phyloP scores from a whole-genome alignment of 257 asterid species.

The Apocynum venetum region DNA sequence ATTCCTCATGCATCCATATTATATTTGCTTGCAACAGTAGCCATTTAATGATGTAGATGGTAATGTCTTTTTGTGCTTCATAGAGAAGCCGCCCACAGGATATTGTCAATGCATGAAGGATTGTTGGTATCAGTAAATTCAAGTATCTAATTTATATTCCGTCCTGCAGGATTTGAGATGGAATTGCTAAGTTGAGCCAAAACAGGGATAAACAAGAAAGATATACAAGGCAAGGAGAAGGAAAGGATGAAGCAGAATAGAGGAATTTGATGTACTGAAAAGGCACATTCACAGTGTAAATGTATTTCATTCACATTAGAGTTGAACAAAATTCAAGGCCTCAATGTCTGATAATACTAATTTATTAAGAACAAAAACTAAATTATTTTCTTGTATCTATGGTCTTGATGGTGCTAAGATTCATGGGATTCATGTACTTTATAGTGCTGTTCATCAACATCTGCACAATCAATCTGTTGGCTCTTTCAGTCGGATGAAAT shows the following conservation, averaged over 20 bases:
- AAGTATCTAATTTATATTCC: neutral
- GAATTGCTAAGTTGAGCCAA: neutral
- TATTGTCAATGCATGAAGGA: neutral
- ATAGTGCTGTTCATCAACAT: slow-evolving; percentile 49
- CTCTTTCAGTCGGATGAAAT: slow-evolving; percentile 80
- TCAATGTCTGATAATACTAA: neutral
- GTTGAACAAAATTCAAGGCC: neutral
- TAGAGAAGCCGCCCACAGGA: neutral
- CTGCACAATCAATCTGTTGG: slow-evolving; percentile 67
- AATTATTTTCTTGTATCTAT: slow-evolving; percentile 30
- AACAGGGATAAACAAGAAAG: neutral
- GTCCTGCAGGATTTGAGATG: neutral
- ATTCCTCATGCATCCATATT: neutral
- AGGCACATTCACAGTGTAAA: neutral
- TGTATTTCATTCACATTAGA: neutral
- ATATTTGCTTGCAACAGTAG: neutral
- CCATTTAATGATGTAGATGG: neutral
- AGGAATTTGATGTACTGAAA: neutral
- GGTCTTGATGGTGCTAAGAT: slow-evolving; percentile 63
- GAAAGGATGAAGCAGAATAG: neutral
- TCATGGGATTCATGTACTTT: slow-evolving; percentile 73
- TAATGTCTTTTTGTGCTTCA: neutral
- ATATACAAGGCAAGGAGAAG: neutral
- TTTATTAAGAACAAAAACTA: neutral
- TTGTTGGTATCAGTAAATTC: neutral